Base-by-base conservation (phyloP, 345 rosid genomes). In the Eucalyptus brandiana region DNA sequence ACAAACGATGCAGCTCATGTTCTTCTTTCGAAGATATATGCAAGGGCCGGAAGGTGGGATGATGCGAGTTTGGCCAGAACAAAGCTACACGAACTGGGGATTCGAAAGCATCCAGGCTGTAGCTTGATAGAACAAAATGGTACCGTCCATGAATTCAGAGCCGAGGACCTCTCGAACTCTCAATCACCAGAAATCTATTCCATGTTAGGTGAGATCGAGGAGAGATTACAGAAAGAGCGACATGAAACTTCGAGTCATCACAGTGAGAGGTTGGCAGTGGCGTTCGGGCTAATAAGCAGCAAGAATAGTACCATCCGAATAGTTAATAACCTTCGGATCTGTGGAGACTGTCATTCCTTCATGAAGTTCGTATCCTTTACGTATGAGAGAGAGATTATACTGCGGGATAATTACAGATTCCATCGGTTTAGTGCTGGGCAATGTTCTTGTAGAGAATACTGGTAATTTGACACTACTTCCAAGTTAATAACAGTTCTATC, bases 401-500 rank as follows among this genome's bases (percentile, higher is more conserved):
- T 91, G 12, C 40, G 90, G 69, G 91, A 91, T 47, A 88, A 53
- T 51, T 76, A 81, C 28, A 86, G 90, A 19, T 91, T 91, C 80
- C 94, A 90, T 60, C 81, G 88, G 42, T 89, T 88, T 67, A 88
- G n/a, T 54, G 86, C 40, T 26, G 92, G 94, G 9, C 51, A 54
- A 26, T 90, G 94, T 60, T 90, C 90, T 45, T 91, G 92, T 87
- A 24, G 49, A 50, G 93, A 90, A 48, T 88, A 88, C 51, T 91
- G 92, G 92, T 87, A 32, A 90, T 11, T 67, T 23, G 9, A 67
- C 17, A 3, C 85, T 40, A 6, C 30, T 23, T 40, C 12, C 17
- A 21, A 21, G 28, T 76, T 76, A 21, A 37, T 19, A 21, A 19
- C 47, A 40, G 26, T 37, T 12, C 30, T 40, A 11, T 42, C 85